phyloP scores from a whole-genome alignment of 2,329 filamentous ascomycete species.

The Hypoxylon sp. region DNA sequence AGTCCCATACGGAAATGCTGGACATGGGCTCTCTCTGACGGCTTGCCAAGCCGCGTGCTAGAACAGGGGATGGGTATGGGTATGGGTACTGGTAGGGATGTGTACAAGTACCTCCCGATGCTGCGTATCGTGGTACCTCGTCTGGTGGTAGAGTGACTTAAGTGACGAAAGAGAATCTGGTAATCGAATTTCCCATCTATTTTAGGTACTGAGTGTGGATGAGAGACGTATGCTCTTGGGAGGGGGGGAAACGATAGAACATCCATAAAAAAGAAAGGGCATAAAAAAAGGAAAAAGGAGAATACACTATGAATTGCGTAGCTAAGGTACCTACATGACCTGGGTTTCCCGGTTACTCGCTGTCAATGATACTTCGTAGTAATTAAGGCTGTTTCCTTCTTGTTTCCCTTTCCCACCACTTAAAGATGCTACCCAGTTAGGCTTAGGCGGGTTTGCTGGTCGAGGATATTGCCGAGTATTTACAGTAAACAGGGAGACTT shows the following conservation, averaged over 20 bases:
- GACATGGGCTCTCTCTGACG: slow-evolving; percentile 38
- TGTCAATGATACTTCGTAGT: slow-evolving; percentile 38
- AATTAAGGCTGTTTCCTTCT: slow-evolving; percentile 41
- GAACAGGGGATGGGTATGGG: slow-evolving; percentile 34
- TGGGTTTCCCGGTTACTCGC: slow-evolving; percentile 26
- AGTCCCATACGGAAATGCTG: slow-evolving; percentile 27
- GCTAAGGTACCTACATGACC: slow-evolving; percentile 11
- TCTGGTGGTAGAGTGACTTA: slow-evolving; percentile 18
- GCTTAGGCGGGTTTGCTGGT: slow-evolving; percentile 31
- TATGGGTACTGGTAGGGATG: slow-evolving; percentile 8
- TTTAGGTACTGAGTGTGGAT: slow-evolving; percentile 18
- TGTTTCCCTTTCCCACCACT: slow-evolving; percentile 22
- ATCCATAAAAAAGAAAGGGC: slow-evolving; percentile 16
- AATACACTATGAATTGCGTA: slow-evolving; percentile 3
- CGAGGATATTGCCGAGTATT: slow-evolving; percentile 27
- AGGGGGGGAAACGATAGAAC: slow-evolving; percentile 7
- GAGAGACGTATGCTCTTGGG: slow-evolving; percentile 3
- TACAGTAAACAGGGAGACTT: slow-evolving; percentile 39
- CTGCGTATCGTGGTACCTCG: slow-evolving; percentile 29
- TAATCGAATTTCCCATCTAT: slow-evolving; percentile 25
- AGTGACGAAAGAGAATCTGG: slow-evolving; percentile 20
- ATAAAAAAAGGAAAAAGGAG: slow-evolving; percentile 17
- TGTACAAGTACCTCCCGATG: slow-evolving; percentile 36
- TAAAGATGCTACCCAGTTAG: slow-evolving; percentile 34
- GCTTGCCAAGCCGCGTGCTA: slow-evolving; percentile 44